Evolutionary conservation across 176 grass and related monocot species (phyloP), one percentile per base, ranked within the genome.

Genomic region (Lolium multiflorum): DNA sequence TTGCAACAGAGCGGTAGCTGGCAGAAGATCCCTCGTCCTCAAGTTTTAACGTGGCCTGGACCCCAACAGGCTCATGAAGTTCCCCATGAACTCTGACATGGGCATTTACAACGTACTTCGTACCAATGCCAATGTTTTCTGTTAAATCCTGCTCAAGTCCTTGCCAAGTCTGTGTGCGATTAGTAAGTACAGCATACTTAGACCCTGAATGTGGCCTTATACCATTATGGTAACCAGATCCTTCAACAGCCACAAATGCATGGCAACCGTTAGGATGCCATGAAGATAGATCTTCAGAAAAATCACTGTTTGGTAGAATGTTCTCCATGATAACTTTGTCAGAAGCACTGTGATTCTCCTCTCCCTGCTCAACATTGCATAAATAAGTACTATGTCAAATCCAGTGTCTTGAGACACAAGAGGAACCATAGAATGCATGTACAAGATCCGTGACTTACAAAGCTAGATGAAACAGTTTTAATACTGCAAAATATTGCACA

Each of bases 101-200:
- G 28, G 88, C 84, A 77, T 46, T 68, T 72, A 96, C 79, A 17
- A 85, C 70, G 81, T 99, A 99, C 68, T 96, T 87, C 2, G 84
- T 87, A 88, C 92, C 71, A 59, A 61, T n/a, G 31, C 65, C 77
- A 79, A 99, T 71, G 37, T 91, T 94, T 78, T 83, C 90, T 0
- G 91, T 92, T 77, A 99, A 83, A 61, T 93, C 94, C 79, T 99
- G 97, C 56, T 99, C 94, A 68, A 99, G 77, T 65, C 97, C 97
- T 77, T 99, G 94, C 97, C 97, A 99, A 57, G 10, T 91, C 80
- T 94, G 88, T 39, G 74, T 96, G 51, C 97, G 88, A 44, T 90
- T 44, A 38, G 92, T 98, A 77, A 98, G 82, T 17, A 99, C 89
- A 73, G 90, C 92, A 88, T 99, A 99, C 74, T 74, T 91, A 56